Evolutionary conservation across 139 green algal genomes (phyloP).

Genomic region (Volvox africanus): DNA sequence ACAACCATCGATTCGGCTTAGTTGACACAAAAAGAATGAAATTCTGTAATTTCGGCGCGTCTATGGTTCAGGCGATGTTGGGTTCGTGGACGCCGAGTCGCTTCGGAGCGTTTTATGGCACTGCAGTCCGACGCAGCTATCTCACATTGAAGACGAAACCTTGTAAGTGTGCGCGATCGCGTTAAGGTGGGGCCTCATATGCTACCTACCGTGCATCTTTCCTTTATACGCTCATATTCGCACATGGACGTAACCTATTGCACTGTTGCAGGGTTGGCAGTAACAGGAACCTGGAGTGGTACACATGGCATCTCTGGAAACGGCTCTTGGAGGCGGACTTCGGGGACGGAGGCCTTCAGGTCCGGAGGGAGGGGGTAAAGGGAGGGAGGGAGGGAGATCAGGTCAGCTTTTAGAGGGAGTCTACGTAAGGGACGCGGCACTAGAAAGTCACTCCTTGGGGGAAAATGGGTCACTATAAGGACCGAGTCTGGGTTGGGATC

Average conservation of each 20-base stretch:
- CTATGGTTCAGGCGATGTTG: slow-evolving; percentile 14
- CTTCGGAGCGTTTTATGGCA: neutral
- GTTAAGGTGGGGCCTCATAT: neutral
- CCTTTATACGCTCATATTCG: neutral
- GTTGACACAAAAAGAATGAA: neutral
- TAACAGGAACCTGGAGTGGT: slow-evolving; percentile 30
- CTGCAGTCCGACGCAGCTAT: slow-evolving; percentile 19
- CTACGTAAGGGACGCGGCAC: too few relatives aligned
- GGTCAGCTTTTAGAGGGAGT: too few relatives aligned
- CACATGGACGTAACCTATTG: neutral
- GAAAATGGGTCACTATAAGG: too few relatives aligned
- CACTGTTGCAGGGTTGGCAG: neutral
- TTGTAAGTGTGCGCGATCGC: neutral
- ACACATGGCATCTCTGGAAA: slow-evolving; percentile 46
- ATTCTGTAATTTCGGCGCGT: neutral
- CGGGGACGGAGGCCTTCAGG: slow-evolving; percentile 2
- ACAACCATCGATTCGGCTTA: neutral
- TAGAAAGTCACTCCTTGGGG: too few relatives aligned
- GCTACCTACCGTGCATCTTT: neutral
- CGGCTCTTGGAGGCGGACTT: slow-evolving; percentile 12
- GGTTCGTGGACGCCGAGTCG: slow-evolving; percentile 3
- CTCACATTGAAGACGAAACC: slow-evolving; percentile 10
- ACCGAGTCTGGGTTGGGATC: too few relatives aligned
- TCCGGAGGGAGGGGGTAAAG: neutral
- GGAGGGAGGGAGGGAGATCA: too few relatives aligned